Evolutionary conservation across 2,329 filamentous ascomycete genomes (phyloP).

Genomic region (Metarhizium rileyi): DNA sequence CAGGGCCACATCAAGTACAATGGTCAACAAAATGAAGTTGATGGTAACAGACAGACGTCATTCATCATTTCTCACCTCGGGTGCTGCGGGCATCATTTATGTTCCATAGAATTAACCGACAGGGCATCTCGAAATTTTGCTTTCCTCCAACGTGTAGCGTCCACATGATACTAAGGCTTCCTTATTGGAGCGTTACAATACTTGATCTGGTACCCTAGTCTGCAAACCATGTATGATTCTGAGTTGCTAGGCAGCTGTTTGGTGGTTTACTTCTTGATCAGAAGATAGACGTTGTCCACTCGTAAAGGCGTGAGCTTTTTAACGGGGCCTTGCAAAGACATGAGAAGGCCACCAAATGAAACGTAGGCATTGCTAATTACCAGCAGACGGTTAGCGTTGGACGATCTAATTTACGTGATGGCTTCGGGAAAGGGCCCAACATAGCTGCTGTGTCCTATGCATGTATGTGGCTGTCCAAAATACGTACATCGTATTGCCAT

Average conservation of each 20-base stretch:
- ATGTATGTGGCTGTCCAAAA: neutral
- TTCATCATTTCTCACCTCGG: neutral
- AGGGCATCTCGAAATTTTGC: neutral
- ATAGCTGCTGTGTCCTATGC: neutral
- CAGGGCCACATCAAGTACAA: conserved; percentile 47
- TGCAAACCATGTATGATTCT: neutral
- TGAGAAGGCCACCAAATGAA: conserved; percentile 84
- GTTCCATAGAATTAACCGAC: neutral
- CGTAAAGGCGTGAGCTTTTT: conserved; percentile 88
- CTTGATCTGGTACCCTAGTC: neutral
- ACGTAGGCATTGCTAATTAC: conserved; percentile 73
- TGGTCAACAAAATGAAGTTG: conserved; percentile 12
- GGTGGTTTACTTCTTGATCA: conserved; percentile 64
- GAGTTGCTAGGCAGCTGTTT: neutral
- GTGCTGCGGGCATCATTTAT: neutral
- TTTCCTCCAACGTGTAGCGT: neutral
- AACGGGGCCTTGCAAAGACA: conserved; percentile 87
- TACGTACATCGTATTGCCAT: conserved; percentile 70
- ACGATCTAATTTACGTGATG: neutral
- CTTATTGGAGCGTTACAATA: neutral
- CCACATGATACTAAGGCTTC: neutral
- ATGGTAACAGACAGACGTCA: neutral
- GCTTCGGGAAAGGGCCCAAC: neutral
- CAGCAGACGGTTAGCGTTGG: conserved; percentile 2
- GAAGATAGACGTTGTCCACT: conserved; percentile 87